These are phyloP conservation scores for Otatea glauca DNA, from an alignment of 176 grass and related monocot genomes.

Conservation along the genomic window DNA sequence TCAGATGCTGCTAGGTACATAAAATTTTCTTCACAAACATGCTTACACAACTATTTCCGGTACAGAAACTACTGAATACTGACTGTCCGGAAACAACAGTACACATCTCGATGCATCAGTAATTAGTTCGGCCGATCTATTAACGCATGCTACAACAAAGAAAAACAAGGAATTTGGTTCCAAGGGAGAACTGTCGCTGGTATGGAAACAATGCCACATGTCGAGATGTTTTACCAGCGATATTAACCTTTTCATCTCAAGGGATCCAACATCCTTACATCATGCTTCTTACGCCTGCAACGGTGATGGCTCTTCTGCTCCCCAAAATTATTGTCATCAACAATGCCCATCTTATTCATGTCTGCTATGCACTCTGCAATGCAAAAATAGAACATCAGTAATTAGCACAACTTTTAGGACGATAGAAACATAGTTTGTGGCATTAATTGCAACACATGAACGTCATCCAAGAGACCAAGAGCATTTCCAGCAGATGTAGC, in stretches of 20 bases:
- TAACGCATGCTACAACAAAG: background rate
- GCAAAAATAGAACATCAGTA: background rate
- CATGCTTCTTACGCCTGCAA: slow-evolving; percentile 71
- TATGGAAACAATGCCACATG: background rate
- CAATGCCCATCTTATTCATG: slow-evolving; percentile 62
- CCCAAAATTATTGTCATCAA: slow-evolving; percentile 60
- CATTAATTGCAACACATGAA: slow-evolving; percentile 2
- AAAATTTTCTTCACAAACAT: background rate
- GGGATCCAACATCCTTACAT: slow-evolving; percentile 62
- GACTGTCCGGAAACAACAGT: background rate
- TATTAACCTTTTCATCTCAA: slow-evolving; percentile 41
- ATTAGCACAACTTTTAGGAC: slow-evolving; percentile 27
- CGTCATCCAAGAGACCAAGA: background rate
- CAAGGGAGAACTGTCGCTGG: background rate
- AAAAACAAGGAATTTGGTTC: background rate
- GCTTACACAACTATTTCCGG: background rate
- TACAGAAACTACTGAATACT: background rate
- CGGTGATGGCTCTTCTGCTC: slow-evolving; percentile 80
- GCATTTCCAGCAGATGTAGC: background rate
- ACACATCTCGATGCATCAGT: background rate
- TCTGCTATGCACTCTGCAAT: slow-evolving; percentile 48
- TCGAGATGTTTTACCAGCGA: background rate
- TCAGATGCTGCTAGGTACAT: background rate
- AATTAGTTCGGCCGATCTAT: background rate
- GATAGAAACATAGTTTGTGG: background rate